Evolutionary conservation across 2,329 filamentous ascomycete genomes (phyloP), one percentile per base, ranked within the genome.

Genomic region (Xylariomycetidae sp.): DNA sequence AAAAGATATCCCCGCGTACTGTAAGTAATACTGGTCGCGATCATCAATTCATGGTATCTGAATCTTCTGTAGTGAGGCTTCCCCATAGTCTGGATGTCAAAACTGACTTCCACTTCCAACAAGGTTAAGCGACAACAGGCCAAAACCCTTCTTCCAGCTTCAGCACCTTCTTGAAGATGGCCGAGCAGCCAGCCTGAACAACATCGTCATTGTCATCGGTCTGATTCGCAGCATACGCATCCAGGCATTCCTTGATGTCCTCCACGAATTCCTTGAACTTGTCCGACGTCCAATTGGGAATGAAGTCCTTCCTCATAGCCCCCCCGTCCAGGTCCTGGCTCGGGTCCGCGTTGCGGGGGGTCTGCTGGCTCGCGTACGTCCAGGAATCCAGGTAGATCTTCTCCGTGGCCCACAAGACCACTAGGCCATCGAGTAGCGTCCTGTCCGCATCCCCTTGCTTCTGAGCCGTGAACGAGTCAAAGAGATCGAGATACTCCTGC

Each of bases 381-480:
- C 78, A 82, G 10, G 76, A 69, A 24, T 72, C 64, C 13, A 79
- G 52, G 50, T 81, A 82, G 39, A 68, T 72, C 29, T 67, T 75
- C 59, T 90, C 84, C 1, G 80, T 86, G n/a, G 76, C 78, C 78
- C 82, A 89, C 16, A 88, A 71, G n/a, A 85, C 69, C 3, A 85
- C 71, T 40, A 85, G 65, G 5, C 79, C 81, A 52, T 87, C 81
- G 3, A 88, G 59, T 49, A 56, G 44, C 7, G 47, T 40, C 41
- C 34, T 45, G n/a, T 25, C 17, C 6, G 19, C 31, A 8, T 29
- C 35, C 34, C 9, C 30, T 18, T 5, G 38, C 32, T 10, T 25
- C 12, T 29, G 34, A 9, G 43, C 40, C 6, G 39, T 29, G 32
- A 55, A 57, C 5, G 50, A 53, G 39, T 55, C 52, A 17, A 56